A percentile compares a stretch with the other conserved stretches of the same genome.
Evolutionary conservation across 768 basidiomycete genomes (phyloP).

Genomic region (Phaeotremella skinneri): DNA sequence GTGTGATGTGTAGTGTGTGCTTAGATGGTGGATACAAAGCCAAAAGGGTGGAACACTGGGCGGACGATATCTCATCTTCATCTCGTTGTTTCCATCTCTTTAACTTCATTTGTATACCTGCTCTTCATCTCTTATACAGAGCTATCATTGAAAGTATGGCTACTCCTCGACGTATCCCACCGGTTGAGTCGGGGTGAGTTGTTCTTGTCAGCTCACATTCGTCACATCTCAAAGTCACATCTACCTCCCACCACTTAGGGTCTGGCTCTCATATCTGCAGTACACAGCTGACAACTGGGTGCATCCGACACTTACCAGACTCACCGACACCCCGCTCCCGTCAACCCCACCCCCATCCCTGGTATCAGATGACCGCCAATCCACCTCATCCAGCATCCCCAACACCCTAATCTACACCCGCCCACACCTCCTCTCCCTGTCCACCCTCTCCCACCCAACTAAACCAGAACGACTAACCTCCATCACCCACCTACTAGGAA

Average conservation of each 20-base stretch:
- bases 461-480: constrained; percentile 4
- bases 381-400: constrained; percentile 2
- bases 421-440: constrained; percentile 9
- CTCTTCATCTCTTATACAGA: no score
- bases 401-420: constrained; percentile 8
- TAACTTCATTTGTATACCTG: no score
- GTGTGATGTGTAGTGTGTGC: neutral
- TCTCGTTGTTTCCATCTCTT: no score
- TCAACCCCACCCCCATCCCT: constrained; percentile 17
- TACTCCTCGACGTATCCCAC: neutral
- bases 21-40: neutral
- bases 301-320: neutral
- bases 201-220: no score
- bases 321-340: constrained; percentile 1
- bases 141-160: no score
- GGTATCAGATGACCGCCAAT: no score
- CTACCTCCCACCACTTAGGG: neutral
- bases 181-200: neutral
- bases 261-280: no score
- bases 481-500: constrained; percentile 2
- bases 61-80: no score
- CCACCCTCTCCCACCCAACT: constrained; percentile 8
- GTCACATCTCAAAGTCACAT: no score
- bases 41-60: no score
- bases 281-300: neutral